Base-by-base conservation (phyloP, 1,284 basidiomycete species). In the Puccinia novopanici region DNA sequence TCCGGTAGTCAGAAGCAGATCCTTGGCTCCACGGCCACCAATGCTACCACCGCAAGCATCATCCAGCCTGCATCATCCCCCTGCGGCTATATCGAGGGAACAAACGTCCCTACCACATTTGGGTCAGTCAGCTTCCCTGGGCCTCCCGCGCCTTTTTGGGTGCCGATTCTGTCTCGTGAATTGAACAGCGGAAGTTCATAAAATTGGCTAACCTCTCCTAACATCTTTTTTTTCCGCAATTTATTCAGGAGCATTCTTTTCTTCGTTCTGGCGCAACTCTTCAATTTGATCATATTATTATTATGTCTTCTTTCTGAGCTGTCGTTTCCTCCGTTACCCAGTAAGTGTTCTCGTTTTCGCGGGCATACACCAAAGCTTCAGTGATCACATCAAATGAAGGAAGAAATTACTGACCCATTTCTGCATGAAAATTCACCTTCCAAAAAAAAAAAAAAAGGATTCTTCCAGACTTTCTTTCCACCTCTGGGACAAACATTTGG, bases 401-500 rank as follows among this genome's bases (percentile, higher is more conserved):
- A 37, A 59, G 10, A 50, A 73, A 19, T 55, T 12, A 30, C 37
- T 59, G n/a, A 30, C 72, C 24, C 6, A 52, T 42, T 45, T 48
- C 3, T 45, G 34, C 57, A 19, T 59, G 17, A n/a, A n/a, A 34
- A 55, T 30, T n/a, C 15, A 55, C 40, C 57, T 27, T 52, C 19
- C n/a, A n/a, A n/a, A n/a, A n/a, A n/a, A n/a, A 34, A 30, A 42
- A 63, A 65, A 34, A 63, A 42, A 63, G 78, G 55, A 45, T 74
- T 80, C 40, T 80, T 80, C 48, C 57, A 63, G 34, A 34, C 50
- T 27, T 80, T 73, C 52, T 80, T 80, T 37, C 78, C 78, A 42
- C 71, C 71, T 4, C 59, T 80, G n/a, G 78, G 78, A 40, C 78
- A 73, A 67, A n/a, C 57, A 10, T 80, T 80, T 54, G 78, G 78